These are phyloP conservation scores for Eucalyptus fibrosa DNA, from an alignment of 345 rosid genomes.

Conservation along the genomic window DNA sequence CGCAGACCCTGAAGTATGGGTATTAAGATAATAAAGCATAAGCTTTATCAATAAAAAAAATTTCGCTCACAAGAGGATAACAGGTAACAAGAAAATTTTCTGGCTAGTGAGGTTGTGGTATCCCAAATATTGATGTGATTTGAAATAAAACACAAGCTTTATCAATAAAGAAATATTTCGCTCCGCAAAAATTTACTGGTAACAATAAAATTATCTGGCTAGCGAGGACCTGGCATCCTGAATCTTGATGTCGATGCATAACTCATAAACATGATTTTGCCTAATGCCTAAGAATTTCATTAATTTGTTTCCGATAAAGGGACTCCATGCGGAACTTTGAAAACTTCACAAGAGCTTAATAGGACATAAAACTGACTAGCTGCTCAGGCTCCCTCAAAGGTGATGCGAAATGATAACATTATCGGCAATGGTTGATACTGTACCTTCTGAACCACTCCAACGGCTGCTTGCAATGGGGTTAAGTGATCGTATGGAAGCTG, in stretches of 20 bases:
- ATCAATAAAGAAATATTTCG: neutral
- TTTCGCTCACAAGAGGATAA: neutral
- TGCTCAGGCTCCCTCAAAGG: neutral
- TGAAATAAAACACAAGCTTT: neutral
- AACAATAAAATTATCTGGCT: neutral
- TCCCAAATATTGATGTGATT: neutral
- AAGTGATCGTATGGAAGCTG: constrained; percentile 91
- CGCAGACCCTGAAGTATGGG: constrained; percentile 43
- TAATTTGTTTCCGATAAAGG: neutral
- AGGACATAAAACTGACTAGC: neutral
- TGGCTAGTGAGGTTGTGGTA: neutral
- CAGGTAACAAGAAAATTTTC: neutral
- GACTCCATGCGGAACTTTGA: neutral
- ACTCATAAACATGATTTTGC: neutral
- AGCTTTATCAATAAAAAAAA: neutral
- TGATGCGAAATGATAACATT: neutral
- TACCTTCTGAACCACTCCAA: constrained; percentile 98
- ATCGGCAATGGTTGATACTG: neutral
- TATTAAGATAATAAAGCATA: neutral
- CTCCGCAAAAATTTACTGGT: neutral
- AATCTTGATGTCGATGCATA: neutral
- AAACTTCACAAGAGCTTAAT: neutral
- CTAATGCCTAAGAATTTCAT: neutral
- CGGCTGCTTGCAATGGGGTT: constrained; percentile 97
- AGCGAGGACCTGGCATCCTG: neutral